phyloP scores from a whole-genome alignment of 805 yeast genomes.

The Lipomyces sp. region DNA sequence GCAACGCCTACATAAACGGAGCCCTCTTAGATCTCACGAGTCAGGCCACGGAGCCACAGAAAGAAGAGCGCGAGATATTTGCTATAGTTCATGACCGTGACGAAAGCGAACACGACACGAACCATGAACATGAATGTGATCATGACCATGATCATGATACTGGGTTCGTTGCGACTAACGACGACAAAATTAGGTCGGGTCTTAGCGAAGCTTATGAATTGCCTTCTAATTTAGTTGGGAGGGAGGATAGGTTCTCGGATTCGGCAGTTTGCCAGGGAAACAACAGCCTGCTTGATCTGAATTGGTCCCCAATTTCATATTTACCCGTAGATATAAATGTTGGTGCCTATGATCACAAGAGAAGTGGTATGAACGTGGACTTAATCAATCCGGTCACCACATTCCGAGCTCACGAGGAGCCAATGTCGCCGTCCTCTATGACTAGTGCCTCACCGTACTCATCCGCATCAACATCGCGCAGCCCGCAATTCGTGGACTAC shows the following conservation, averaged over 20 bases:
- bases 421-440: conserved; percentile 34
- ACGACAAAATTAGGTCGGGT: conserved; percentile 5
- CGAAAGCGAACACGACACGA: conserved; percentile 34
- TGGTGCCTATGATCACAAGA: background rate
- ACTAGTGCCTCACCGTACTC: conserved; percentile 28
- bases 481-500: conserved; percentile 13
- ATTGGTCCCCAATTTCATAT: background rate
- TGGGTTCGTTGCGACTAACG: background rate
- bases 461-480: conserved; percentile 21
- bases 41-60: conserved; percentile 23
- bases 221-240: background rate
- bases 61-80: conserved; percentile 29
- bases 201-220: too few relatives aligned
- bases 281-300: background rate
- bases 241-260: conserved; percentile 1
- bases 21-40: conserved; percentile 38
- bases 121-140: conserved; percentile 30
- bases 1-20: conserved; percentile 39
- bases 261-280: background rate
- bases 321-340: background rate
- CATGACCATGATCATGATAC: conserved; percentile 19
- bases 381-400: conserved; percentile 27
- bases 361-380: background rate
- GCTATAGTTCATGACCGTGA: conserved; percentile 27
- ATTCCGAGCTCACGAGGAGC: conserved; percentile 21